Evolutionary conservation across 2,329 filamentous ascomycete genomes (phyloP), one percentile per base, ranked within the genome.

Genomic region (Cordyceps pruinosa): DNA sequence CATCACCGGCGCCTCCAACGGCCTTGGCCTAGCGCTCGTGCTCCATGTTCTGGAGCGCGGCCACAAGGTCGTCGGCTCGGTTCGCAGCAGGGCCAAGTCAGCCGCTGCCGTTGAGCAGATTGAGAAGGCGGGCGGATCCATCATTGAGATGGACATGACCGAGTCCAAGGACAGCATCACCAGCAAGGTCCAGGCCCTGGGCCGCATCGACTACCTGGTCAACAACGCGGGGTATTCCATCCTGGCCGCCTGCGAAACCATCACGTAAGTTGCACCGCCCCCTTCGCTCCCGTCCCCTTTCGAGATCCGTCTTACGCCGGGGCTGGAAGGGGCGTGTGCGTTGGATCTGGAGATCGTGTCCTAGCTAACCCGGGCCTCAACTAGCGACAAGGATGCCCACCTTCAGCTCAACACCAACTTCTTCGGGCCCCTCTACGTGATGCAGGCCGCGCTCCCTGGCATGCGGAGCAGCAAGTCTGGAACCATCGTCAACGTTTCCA

Each of bases 141-240:
- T 70, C 23, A 46, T 70, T 23, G 63, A 67, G 25, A 49, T 71
- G n/a, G 68, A 70, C 41, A 41, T 55, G 25, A 32, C 47, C 2
- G 34, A 54, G 8, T 30, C 41, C 2, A 28, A 59, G 34, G 28
- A 25, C 4, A 44, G 5, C 26, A 49, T 67, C 51, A 58, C 55
- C 19, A 46, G 58, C 41, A 65, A 64, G 34, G 50, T 69, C 13
- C 61, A 61, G 7, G 66, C 63, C 5, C 26, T 32, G 9, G 71
- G 32, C 60, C 51, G 65, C 1, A 73, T 83, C 39, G 79, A 83
- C 45, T 70, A 80, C 4, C 66, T 83, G 5, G 72, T 82, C 42
- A 82, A 82, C 61, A 78, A 79, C 58, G 78, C 80, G 2, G 80
- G 75, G 3, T 74, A 69, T 53, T 71, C 70, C 13, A 65, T 76